phyloP scores from a whole-genome alignment of 1,284 basidiomycete genomes.

The Anthracocystis walkeri region DNA sequence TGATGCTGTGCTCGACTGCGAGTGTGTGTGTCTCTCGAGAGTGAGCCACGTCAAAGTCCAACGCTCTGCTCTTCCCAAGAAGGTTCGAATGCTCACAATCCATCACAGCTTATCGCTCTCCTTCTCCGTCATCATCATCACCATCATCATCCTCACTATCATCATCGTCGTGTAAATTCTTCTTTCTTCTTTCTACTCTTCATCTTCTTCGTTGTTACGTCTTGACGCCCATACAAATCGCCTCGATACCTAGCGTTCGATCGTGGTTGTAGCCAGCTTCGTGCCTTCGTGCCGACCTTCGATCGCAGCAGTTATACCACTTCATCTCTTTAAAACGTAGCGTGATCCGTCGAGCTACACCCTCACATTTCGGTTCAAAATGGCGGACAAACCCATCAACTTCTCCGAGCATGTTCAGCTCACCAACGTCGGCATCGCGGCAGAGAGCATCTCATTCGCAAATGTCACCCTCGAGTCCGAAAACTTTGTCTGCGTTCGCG shows the following conservation, averaged over 20 bases:
- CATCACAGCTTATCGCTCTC: neutral
- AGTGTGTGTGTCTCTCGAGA: neutral
- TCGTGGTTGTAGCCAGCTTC: slow-evolving; percentile 6
- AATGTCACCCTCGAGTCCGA: slow-evolving; percentile 95
- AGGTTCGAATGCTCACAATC: slow-evolving; percentile 4
- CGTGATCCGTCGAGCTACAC: slow-evolving; percentile 13
- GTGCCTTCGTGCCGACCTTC: slow-evolving; percentile 2
- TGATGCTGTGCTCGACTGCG: slow-evolving; percentile 11
- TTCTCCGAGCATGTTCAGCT: slow-evolving; percentile 76
- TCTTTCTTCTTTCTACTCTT: slow-evolving; percentile 9
- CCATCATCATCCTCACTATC: slow-evolving; percentile 1
- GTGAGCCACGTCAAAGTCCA: slow-evolving; percentile 2
- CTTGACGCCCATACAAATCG: slow-evolving; percentile 10
- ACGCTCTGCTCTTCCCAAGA: slow-evolving; percentile 2
- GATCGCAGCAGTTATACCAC: slow-evolving; percentile 6
- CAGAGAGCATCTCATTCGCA: slow-evolving; percentile 96
- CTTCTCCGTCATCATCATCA: neutral
- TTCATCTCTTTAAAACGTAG: slow-evolving; percentile 8
- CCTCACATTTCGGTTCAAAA: slow-evolving; percentile 23
- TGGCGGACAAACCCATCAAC: slow-evolving; percentile 69
- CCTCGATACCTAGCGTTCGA: slow-evolving; percentile 22
- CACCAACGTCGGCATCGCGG: slow-evolving; percentile 94
- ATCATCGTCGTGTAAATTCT: slow-evolving; percentile 41
- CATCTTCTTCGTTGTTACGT: neutral
- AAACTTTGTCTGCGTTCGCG: slow-evolving; percentile 93